These are phyloP conservation scores for Ogataea nonfermentans DNA, from an alignment of 805 yeast genomes.

Conservation along the genomic window DNA sequence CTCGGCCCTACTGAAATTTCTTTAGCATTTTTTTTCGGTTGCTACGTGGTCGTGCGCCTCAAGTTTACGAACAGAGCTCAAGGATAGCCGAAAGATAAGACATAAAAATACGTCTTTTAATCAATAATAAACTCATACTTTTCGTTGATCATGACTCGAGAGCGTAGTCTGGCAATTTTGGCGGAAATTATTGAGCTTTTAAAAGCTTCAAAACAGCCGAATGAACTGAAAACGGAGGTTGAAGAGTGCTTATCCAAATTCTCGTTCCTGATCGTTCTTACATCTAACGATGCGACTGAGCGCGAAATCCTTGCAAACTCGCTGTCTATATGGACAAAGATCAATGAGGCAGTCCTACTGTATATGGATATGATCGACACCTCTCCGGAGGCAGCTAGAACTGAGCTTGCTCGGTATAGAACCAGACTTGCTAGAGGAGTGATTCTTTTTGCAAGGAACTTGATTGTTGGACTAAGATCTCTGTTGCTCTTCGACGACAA, in stretches of 20 bases:
- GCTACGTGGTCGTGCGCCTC: too few species aligned
- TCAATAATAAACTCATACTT: too few species aligned
- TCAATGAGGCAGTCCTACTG: conserved; percentile 12
- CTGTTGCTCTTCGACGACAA: conserved; percentile 10
- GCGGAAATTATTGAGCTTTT: conserved; percentile 17
- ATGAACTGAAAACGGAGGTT: conserved; percentile 2
- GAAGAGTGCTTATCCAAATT: conserved; percentile 16
- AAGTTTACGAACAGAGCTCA: too few species aligned
- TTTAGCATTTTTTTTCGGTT: too few species aligned
- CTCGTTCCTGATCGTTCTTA: conserved; percentile 13
- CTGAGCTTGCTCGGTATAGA: conserved; percentile 8
- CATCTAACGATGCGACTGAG: conserved; percentile 15
- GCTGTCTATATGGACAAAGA: conserved; percentile 24
- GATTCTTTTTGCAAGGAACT: conserved; percentile 23
- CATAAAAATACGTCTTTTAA: too few species aligned
- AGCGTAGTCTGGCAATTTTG: conserved; percentile 15
- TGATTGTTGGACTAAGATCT: conserved; percentile 21
- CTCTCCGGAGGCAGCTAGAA: background rate
- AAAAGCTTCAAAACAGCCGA: background rate
- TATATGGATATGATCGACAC: conserved; percentile 2
- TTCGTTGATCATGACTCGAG: conserved; percentile 14
- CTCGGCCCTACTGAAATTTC: too few species aligned
- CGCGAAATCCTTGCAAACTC: conserved; percentile 20
- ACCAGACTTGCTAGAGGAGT: conserved; percentile 25
- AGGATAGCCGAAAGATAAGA: too few species aligned